phyloP scores from a whole-genome alignment of 1,139 yeast species.

The Kodamaea fungicola region DNA sequence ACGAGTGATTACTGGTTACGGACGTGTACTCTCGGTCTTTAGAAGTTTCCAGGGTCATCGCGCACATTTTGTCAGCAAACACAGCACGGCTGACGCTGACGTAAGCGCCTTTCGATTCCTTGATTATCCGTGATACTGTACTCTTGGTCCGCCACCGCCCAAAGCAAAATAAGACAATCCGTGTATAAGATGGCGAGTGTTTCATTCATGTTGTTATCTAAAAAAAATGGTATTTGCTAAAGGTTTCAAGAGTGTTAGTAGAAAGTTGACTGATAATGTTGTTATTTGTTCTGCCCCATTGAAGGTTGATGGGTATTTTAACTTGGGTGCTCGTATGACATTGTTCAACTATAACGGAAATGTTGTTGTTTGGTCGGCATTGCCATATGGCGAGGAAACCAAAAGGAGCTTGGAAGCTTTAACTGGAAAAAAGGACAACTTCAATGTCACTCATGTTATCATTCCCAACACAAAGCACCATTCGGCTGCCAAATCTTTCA shows the following conservation, averaged over 20 bases:
- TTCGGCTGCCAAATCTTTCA: constrained; percentile 53
- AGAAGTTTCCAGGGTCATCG: too few species aligned
- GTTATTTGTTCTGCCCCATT: constrained; percentile 51
- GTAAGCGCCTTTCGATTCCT: too few species aligned
- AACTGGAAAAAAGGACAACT: constrained; percentile 21
- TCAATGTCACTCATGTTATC: constrained; percentile 39
- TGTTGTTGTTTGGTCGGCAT: constrained; percentile 52
- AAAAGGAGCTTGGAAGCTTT: constrained; percentile 34
- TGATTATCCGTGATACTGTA: too few species aligned
- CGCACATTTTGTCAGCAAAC: too few species aligned
- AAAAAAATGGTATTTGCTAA: constrained; percentile 35
- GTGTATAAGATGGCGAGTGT: too few species aligned
- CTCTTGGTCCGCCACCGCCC: too few species aligned
- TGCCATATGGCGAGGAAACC: constrained; percentile 53
- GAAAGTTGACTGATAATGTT: constrained; percentile 43
- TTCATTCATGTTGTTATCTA: too few species aligned
- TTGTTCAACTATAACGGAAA: constrained; percentile 36
- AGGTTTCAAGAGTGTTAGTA: constrained; percentile 34
- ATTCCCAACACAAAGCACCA: constrained; percentile 57
- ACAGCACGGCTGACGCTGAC: too few species aligned
- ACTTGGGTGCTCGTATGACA: constrained; percentile 59
- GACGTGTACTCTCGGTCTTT: too few species aligned
- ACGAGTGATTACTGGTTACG: too few species aligned
- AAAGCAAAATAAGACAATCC: too few species aligned
- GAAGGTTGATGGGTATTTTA: constrained; percentile 34